Percentiles rank a stretch among this genome's conserved stretches.
These are phyloP conservation scores for Capsicum rhomboideum DNA, from an alignment of 257 asterid genomes.

Conservation along the genomic window DNA sequence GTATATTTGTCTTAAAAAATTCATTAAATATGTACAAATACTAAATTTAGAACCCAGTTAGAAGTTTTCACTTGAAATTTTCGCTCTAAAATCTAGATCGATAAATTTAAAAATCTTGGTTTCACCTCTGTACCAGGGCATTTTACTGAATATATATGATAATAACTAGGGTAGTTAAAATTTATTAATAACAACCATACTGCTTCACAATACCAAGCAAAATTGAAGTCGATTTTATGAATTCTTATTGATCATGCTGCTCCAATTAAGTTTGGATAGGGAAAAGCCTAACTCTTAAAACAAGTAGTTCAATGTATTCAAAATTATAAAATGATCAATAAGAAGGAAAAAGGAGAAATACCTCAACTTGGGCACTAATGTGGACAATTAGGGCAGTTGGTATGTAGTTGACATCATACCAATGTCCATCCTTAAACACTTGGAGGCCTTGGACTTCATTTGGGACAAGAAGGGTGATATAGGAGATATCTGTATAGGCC, in stretches of 20 bases:
- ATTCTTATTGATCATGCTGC: no score
- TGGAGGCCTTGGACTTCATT: slow-evolving; percentile 86
- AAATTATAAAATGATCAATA: neutral
- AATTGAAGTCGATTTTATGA: no score
- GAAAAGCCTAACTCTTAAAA: no score
- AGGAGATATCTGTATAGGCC: slow-evolving; percentile 82
- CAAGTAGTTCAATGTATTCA: neutral
- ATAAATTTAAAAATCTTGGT: no score
- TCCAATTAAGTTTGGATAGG: neutral
- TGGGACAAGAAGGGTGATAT: slow-evolving; percentile 66
- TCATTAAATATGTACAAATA: no score
- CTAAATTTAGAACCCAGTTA: no score
- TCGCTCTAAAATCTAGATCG: no score
- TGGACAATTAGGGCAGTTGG: slow-evolving; percentile 76
- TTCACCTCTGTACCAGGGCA: neutral
- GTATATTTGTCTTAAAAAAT: no score
- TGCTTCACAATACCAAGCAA: no score
- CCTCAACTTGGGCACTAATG: slow-evolving; percentile 91
- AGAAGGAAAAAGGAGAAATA: neutral
- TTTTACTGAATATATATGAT: neutral
- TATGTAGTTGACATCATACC: slow-evolving; percentile 76
- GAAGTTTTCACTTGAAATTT: no score
- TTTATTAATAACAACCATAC: no score
- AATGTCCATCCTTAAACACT: slow-evolving; percentile 50
- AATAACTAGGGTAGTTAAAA: neutral